Evolutionary conservation across 352 stramenopile genomes (phyloP).

Genomic region (Phytophthora cajani): DNA sequence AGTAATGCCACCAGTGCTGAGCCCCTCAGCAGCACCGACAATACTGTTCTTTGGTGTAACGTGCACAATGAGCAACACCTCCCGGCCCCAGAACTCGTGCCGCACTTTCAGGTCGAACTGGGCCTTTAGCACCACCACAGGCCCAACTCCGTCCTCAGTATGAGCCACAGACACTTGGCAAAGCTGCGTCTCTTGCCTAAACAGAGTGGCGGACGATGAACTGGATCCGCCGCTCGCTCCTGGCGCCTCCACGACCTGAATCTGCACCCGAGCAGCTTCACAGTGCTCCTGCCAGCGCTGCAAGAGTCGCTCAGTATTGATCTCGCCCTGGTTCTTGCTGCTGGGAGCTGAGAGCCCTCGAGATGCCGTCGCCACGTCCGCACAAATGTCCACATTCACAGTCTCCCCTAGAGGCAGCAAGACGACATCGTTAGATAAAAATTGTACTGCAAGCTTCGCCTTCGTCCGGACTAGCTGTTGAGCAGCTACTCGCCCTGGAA

Average conservation of each 20-base stretch:
- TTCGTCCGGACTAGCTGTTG: not conserved
- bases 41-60: conserved; percentile 45
- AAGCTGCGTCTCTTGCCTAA: conserved; percentile 67
- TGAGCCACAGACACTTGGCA: conserved; percentile 30
- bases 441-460: conserved; percentile 5
- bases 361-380: conserved; percentile 27
- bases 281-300: conserved; percentile 53
- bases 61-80: conserved; percentile 59
- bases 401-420: conserved; percentile 43
- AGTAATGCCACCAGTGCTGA: not conserved
- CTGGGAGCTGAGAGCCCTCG: not conserved
- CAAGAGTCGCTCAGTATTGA: conserved; percentile 9
- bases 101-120: conserved; percentile 67
- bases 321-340: not conserved
- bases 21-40: conserved; percentile 10
- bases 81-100: conserved; percentile 64
- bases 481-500: conserved; percentile 59
- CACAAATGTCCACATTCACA: conserved; percentile 47
- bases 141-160: conserved; percentile 1
- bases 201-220: conserved; percentile 45
- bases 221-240: conserved; percentile 18
- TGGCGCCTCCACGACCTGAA: conserved; percentile 50
- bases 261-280: conserved; percentile 54
- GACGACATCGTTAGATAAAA: conserved; percentile 2
- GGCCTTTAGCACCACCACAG: conserved; percentile 42